Base-by-base conservation (phyloP, 148 eudicot genomes). In the Amaranthus palmeri region DNA sequence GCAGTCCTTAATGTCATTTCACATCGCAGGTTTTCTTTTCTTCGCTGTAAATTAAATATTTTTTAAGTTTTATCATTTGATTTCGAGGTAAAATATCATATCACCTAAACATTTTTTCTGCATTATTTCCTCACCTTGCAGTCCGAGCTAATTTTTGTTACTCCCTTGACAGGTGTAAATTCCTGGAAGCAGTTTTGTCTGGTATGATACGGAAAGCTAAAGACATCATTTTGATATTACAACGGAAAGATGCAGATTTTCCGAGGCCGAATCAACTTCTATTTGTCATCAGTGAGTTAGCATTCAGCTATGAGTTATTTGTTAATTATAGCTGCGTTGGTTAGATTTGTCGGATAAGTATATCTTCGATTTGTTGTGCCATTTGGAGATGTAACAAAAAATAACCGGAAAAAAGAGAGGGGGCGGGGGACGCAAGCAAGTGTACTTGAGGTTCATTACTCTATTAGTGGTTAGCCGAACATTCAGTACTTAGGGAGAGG, bases 1-100 rank as follows among this genome's bases (percentile, higher is more conserved):
- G 64, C 64, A 72, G 64, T 40, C 9, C 14, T 46, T 79, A 59
- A 67, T 68, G 18, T 25, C 67, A 44, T 66, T 65, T 15, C 18
- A 61, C 65, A 60, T 77, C 73, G 61, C 85, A 86, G 88, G 90
- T 81, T 74, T 73, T 74, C 36, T 25, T 77, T 72, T 74, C 72
- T 60, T 66, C 67, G 56, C 40, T 87, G 88, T 88, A 81, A 66
- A 87, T 84, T 88, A 81, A 66, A 87, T 84, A 85, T 69, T 81
- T 74, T 55, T 65, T 82, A 71, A 76, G 78, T 71, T 66, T 73
- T 25, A 77, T 76, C 74, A 44, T 62, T 74, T 54, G 77, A 79
- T 67, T 71, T 14, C 45, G 82, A 84, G 91, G 91, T 88, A 84
- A 62, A 58, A 13, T n/a, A n/a, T 7, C 40, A 7, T n/a, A n/a